Conservation (phyloP, 306 rosid species). For the Corylus avellana region DNA sequence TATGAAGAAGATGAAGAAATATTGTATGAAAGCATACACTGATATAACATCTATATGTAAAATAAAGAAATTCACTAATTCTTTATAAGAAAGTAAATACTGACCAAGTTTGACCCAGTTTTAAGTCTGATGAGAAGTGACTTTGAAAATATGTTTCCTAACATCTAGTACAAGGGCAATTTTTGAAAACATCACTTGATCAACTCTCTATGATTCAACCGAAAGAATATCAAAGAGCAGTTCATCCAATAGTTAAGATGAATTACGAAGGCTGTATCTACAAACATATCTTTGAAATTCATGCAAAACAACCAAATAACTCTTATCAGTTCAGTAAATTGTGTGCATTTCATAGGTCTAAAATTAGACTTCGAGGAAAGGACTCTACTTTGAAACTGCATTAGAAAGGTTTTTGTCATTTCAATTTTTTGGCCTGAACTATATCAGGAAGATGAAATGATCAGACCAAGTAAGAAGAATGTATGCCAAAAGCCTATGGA, state of each 20-base stretch:
- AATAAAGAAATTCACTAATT: neutral
- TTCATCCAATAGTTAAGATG: neutral
- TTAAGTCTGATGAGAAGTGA: neutral
- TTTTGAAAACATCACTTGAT: neutral
- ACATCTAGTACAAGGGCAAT: neutral
- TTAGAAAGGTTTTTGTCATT: too few relatives aligned
- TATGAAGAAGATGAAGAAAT: too few relatives aligned
- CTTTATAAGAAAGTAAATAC: neutral
- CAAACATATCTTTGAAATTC: neutral
- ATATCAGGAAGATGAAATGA: neutral
- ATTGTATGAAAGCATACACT: too few relatives aligned
- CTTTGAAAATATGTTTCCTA: neutral
- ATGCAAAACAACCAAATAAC: neutral
- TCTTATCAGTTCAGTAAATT: too few relatives aligned
- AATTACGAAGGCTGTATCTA: neutral
- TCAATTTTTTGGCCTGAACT: too few relatives aligned
- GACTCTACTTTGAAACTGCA: too few relatives aligned
- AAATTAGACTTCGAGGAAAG: too few relatives aligned
- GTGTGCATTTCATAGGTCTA: too few relatives aligned
- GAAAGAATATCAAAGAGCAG: neutral
- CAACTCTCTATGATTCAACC: neutral
- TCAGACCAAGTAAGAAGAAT: neutral
- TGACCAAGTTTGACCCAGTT: neutral
- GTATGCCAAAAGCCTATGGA: neutral
- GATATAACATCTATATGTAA: too few relatives aligned